A percentile compares a stretch with the other conserved stretches of the same genome.
Conservation (phyloP, 2,329 filamentous ascomycete species). For the Chalaropsis ovoidea region DNA sequence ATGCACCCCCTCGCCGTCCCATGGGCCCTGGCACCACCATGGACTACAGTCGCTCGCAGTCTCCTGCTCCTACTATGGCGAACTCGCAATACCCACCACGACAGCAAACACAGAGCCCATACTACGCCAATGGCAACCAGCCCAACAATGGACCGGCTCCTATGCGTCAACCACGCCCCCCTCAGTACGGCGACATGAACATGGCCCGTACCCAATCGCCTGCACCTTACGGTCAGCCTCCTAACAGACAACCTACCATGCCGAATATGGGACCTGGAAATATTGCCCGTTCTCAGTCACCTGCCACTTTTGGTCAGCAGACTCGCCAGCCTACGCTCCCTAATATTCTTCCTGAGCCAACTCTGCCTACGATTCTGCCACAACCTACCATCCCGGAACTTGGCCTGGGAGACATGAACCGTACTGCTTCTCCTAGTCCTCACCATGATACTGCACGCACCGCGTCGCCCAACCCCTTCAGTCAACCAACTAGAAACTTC, state of each 20-base stretch:
- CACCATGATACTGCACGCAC: conserved; percentile 26
- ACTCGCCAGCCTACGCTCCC: conserved; percentile 27
- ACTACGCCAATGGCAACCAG: neutral
- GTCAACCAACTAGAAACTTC: conserved; percentile 28
- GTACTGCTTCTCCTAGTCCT: conserved; percentile 24
- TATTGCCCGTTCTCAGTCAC: conserved; percentile 6
- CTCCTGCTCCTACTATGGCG: conserved; percentile 34
- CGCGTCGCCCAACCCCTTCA: conserved; percentile 27
- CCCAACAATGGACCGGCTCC: conserved; percentile 12
- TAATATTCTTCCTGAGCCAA: conserved; percentile 20
- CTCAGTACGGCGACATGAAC: conserved; percentile 18
- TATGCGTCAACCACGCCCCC: conserved; percentile 16
- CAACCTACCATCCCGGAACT: conserved; percentile 18
- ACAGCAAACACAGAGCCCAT: conserved; percentile 20
- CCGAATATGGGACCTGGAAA: conserved; percentile 6
- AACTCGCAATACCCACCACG: conserved; percentile 24
- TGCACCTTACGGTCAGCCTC: conserved; percentile 19
- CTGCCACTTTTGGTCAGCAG: conserved; percentile 18
- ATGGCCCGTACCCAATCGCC: conserved; percentile 22
- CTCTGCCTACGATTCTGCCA: conserved; percentile 26
- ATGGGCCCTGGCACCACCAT: conserved; percentile 33
- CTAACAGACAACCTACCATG: conserved; percentile 7
- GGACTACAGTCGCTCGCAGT: conserved; percentile 40
- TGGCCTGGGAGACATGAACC: conserved; percentile 17
- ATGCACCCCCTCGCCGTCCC: conserved; percentile 18